These are phyloP conservation scores for Mycena crocata DNA, from an alignment of 768 basidiomycete genomes.

Conservation along the genomic window DNA sequence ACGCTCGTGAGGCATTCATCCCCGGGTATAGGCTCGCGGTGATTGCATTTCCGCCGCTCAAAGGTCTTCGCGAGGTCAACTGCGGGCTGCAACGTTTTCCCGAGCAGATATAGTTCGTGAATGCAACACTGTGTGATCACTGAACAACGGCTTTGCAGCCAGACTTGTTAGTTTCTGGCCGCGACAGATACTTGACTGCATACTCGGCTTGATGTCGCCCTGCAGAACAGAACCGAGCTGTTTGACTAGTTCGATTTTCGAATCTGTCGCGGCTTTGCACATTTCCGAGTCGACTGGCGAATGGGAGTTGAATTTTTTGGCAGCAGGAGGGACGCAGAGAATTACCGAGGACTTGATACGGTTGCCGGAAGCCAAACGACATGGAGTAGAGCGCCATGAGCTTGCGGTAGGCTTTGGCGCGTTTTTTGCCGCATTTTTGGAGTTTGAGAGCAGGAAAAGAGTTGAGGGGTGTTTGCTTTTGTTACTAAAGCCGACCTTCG, in stretches of 20 bases:
- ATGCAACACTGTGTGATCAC: conserved; percentile 99
- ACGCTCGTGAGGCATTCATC: conserved; percentile 87
- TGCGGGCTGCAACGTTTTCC: conserved; percentile 75
- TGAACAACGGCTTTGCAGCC: conserved; percentile 63
- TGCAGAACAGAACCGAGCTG: conserved; percentile 84
- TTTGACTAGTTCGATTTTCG: conserved; percentile 81
- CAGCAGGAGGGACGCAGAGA: conserved; percentile 32
- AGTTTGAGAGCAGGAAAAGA: not conserved
- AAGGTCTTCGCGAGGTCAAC: conserved; percentile 94
- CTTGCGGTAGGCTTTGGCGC: conserved; percentile 94
- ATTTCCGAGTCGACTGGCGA: conserved; percentile 89
- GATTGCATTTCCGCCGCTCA: conserved; percentile 95
- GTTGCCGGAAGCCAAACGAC: conserved; percentile 91
- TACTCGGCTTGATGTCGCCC: conserved; percentile 92
- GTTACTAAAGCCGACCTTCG: not conserved
- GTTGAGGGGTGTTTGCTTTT: conserved; percentile 33
- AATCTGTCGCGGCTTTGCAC: conserved; percentile 73
- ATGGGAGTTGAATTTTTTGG: conserved; percentile 22
- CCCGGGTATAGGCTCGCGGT: conserved; percentile 85
- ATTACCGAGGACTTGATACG: conserved; percentile 91
- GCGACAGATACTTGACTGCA: conserved; percentile 47
- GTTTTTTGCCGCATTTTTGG: conserved; percentile 89
- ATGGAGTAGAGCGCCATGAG: conserved; percentile 92
- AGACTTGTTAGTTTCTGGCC: conserved; percentile 40
- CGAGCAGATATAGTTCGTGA: conserved; percentile 90